Evolutionary conservation across 345 rosid species (phyloP), one percentile per base, ranked within the genome.

Genomic region (Brassica rapa): DNA sequence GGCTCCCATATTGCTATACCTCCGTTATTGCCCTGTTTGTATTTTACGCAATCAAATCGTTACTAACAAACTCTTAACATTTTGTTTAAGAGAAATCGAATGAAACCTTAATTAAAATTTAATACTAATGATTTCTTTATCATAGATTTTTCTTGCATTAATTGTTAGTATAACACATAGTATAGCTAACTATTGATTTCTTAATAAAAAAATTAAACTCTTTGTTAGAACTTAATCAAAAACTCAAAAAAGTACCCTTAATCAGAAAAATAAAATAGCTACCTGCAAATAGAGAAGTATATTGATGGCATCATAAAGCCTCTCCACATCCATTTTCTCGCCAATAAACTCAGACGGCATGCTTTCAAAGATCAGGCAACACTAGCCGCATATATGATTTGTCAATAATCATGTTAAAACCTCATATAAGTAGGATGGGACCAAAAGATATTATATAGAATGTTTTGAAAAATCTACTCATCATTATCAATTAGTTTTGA

Each of bases 251-350:
- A 33, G 5, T 35, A 62, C 43, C 33, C 29, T 35, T 0, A 30
- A 10, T 32, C 8, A 65, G 1, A 64, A 33, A n/a, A 4, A 64
- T 15, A 35, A 3, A 1, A 35, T 4, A 8, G 32, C 32, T 32
- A 90, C 96, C 94, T 90, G 98, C 23, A 90, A 69, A 19, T 89
- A 87, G 39, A 93, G 90, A 70, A 90, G 69, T 24, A 89, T 84
- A 83, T 93, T 87, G 24, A 88, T 90, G 46, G 91, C 91, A 86
- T 91, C 94, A 71, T 86, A 91, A 24, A 88, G 68, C 37, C 78
- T 81, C 59, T 82, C 86, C 60, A 86, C 82, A 21, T 78, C 72
- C 72, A 78, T 55, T 56, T 78, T 78, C 16, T 78, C 51, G 19
- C 77, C 81, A 71, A 65, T 57, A 9, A 78, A 63, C 25, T 77